Conservation (phyloP, 2,329 filamentous ascomycete species). For the Curvularia verruculosa region DNA sequence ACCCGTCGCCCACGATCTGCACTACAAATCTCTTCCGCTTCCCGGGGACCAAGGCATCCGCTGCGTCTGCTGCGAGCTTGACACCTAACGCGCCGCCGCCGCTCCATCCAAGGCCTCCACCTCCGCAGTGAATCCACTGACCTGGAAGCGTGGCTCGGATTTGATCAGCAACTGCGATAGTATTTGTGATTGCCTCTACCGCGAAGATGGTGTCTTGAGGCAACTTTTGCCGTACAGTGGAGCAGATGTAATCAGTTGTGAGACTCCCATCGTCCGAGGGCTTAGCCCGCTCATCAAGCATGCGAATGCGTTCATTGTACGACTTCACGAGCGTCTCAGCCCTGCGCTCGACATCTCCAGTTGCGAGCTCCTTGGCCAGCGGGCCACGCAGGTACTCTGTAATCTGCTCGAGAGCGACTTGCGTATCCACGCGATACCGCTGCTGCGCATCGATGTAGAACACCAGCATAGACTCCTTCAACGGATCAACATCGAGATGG, state of each 20-base stretch:
- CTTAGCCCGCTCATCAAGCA: background rate
- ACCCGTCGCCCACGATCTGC: background rate
- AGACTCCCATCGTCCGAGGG: background rate
- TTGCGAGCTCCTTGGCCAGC: background rate
- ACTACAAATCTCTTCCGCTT: background rate
- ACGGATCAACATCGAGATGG: conserved; percentile 70
- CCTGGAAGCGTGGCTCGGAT: background rate
- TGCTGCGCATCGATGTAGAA: conserved; percentile 62
- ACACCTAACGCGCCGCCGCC: background rate
- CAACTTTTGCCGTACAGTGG: background rate
- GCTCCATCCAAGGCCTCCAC: background rate
- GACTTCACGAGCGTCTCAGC: background rate
- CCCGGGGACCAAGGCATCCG: background rate
- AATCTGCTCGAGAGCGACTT: conserved; percentile 70
- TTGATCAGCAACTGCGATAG: background rate
- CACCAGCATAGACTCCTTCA: conserved; percentile 67
- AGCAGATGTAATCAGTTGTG: background rate
- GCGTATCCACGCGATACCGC: conserved; percentile 59
- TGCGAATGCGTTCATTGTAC: background rate
- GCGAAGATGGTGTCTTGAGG: background rate
- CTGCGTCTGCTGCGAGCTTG: background rate
- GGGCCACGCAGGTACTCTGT: conserved; percentile 59
- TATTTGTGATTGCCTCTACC: background rate
- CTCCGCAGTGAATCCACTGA: background rate
- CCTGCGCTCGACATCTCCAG: background rate